These are phyloP conservation scores for Aphanomyces invadans DNA, from an alignment of 352 stramenopile genomes.

Conservation along the genomic window DNA sequence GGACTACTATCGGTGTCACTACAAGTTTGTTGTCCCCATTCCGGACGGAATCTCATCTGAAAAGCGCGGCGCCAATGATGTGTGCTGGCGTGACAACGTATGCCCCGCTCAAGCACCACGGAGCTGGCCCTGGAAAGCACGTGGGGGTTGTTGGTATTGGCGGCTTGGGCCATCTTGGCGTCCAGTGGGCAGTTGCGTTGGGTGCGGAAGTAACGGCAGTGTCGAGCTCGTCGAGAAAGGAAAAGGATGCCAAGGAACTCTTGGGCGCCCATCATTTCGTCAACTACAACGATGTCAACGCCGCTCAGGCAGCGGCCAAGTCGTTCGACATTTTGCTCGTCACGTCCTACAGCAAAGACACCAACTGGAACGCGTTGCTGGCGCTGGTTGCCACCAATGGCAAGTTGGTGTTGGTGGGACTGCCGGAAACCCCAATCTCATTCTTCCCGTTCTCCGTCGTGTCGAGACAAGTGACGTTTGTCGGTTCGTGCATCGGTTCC, in stretches of 20 bases:
- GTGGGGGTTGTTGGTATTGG: conserved; percentile 58
- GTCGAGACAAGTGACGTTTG: conserved; percentile 33
- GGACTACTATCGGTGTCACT: conserved; percentile 27
- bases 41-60: conserved; percentile 27
- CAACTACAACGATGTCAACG: conserved; percentile 30
- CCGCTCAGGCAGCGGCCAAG: conserved; percentile 34
- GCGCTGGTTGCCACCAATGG: conserved; percentile 37
- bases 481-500: conserved; percentile 70
- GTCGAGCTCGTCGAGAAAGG: conserved; percentile 33
- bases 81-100: conserved; percentile 66
- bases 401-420: conserved; percentile 43
- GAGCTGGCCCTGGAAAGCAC: conserved; percentile 29
- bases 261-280: conserved; percentile 40
- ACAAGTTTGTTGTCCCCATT: conserved; percentile 29
- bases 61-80: conserved; percentile 39
- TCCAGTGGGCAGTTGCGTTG: conserved; percentile 66
- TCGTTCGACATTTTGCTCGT: conserved; percentile 28
- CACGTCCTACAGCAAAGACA: conserved; percentile 23
- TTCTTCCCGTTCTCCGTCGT: conserved; percentile 43
- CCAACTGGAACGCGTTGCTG: conserved; percentile 11
- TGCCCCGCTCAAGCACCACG: conserved; percentile 37
- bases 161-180: conserved; percentile 62
- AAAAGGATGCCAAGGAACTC: conserved; percentile 25
- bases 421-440: conserved; percentile 29
- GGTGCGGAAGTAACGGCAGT: conserved; percentile 41